Evolutionary conservation across 306 rosid species (phyloP), one percentile per base, ranked within the genome.

Genomic region (Morella rubra): DNA sequence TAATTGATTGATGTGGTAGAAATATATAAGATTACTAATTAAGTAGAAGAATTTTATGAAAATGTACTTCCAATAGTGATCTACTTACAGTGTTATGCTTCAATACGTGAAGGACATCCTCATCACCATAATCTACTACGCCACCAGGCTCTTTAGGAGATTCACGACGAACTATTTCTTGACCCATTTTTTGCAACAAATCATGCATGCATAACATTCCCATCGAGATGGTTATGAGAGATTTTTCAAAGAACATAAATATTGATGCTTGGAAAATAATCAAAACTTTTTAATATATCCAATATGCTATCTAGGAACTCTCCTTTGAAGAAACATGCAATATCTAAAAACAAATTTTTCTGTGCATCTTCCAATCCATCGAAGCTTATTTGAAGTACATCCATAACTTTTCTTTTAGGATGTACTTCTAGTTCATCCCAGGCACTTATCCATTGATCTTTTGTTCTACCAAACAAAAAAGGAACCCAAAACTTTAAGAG

Each of bases 141-240:
- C 37, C 19, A 3, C 47, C n/a, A 37, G 10, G 16, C 15, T 65
- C 71, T 14, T 65, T 8, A 37, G 7, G 16, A 14, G 14, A 65
- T 65, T 65, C 52, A 27, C 32, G 32, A 27, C 32, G 32, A 18
- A 67, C 15, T 15, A 67, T 67, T 18, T 19, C 14, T 7, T 44
- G 13, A 13, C 72, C 32, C 72, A 67, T 67, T 42, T 67, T 11
- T 67, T 67, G 45, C 10, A 62, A 6, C 69, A 62, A 62, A 6
- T 62, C 42, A 62, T 20, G 69, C 69, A 62, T 24, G 1, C 6
- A 24, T 6, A 62, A 13, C 10, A 1, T 27, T 20, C 18, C 42
- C 9, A 8, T 37, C 2, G 14, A 14, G 44, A 62, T 14, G 6
- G 5, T 62, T 12, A 62, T 4, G 69, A 62, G 42, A 37, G 69